Base-by-base conservation (phyloP, 2,329 filamentous ascomycete genomes). In the Fusarium pseudocircinatum region DNA sequence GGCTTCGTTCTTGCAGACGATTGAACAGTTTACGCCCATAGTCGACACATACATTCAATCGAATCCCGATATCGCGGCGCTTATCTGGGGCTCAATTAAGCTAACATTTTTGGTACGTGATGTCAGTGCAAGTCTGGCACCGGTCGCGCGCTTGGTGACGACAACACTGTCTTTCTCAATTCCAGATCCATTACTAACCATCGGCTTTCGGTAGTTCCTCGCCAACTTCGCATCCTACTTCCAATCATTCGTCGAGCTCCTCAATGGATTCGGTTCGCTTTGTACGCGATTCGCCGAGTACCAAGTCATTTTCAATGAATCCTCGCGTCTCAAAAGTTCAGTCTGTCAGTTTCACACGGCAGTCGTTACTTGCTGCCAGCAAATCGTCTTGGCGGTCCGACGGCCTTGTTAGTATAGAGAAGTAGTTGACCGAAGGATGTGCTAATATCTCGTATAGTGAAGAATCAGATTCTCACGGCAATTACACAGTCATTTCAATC, bases 191-290 rank as follows among this genome's bases (percentile, higher is more conserved):
- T 39, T 39, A 7, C 28, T 49, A 10, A 32, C 20, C 9, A 4
- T 32, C 20, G 9, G 6, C 28, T n/a, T 7, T 20, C 8, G 67
- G 2, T 70, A 9, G 50, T 39, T 39, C 2, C 72, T 75, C 0
- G 73, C 69, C 18, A 75, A 75, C 32, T 71, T 75, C 15, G 52
- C 72, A 2, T 68, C 72, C 2, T 75, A 75, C 20, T 74, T 75
- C 4, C 42, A 68, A n/a, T 68, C 73, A 2, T 74, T 74, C 32
- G 73, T 74, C 0, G 65, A 74, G 9, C 59, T 72, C 0, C 20
- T 75, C 0, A 16, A 67, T 2, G 73, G 73, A 0, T 75, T 75
- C 3, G 71, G 71, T 0, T 26, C 63, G 1, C 37, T 72, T 0
- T 70, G 62, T 3, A 59, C 60, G 0, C 50, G 59, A 2, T 72